Base-by-base conservation (phyloP, 1,139 yeast genomes). In the Debaryomyces subglobosus region DNA sequence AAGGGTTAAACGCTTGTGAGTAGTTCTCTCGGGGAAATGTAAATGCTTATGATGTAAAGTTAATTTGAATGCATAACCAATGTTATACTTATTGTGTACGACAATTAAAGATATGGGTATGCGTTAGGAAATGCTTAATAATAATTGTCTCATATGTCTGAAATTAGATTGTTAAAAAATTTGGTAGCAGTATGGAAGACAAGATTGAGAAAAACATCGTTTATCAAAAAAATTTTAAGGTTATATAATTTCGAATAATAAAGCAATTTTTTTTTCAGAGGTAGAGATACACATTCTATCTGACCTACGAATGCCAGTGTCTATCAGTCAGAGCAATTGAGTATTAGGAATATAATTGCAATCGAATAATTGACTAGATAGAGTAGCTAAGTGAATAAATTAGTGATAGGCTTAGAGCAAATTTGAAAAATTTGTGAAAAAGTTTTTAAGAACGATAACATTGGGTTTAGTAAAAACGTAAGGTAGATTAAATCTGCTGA, bases 151-250 rank as follows among this genome's bases (percentile, higher is more conserved):
- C 36, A 33, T 33, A 35, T 35, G 13, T 35, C 38, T 35, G 38
- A 35, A 34, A 35, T 21, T 35, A 20, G 37, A 34, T 34, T 18
- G 23, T 34, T 34, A 4, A 18, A 34, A 34, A 18, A 35, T 35
- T 35, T 35, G 38, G 38, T 20, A 35, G 38, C 25, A 35, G 25
- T 35, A 35, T 35, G 16, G 38, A 35, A 35, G 25, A 35, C 37
- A 16, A 34, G 35, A 32, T 32, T 32, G 35, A 32, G 35, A 32
- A 32, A 32, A 32, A 35, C 25, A 35, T 21, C 23, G 38, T 35
- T 20, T 35, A 35, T 35, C 38, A 35, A 35, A 35, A 35, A 20
- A 20, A 12, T 35, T 35, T 35, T 35, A 35, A 16, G 20, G 20
- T 25, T 35, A 20, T 21, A 20, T 20, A 20, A 20, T 35, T 35